Evolutionary conservation across 495 filamentous ascomycete genomes (phyloP).

Genomic region (Xanthoparmelia taractica): DNA sequence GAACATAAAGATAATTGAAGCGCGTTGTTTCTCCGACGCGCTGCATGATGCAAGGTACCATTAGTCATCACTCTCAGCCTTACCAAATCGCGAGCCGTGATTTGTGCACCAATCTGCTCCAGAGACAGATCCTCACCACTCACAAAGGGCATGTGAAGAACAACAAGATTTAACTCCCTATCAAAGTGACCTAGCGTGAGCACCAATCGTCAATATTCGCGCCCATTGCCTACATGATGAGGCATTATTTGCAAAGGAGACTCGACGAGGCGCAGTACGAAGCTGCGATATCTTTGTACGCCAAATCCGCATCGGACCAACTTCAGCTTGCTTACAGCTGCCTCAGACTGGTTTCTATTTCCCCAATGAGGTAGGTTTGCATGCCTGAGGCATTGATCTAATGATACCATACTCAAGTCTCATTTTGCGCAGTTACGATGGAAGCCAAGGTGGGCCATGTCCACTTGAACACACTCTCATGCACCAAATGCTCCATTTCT

Average conservation of each 20-base stretch:
- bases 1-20: constrained; percentile 5
- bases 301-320: no score
- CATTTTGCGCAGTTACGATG: not conserved
- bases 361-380: not conserved
- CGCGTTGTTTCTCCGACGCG: constrained; percentile 20
- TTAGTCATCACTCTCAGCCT: not conserved
- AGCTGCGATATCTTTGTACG: no score
- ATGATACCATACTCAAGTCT: not conserved
- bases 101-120: not conserved
- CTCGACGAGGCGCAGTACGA: no score
- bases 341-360: not conserved
- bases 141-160: no score
- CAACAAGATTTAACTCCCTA: no score
- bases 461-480: not conserved
- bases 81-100: not conserved
- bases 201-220: no score
- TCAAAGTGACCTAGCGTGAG: no score
- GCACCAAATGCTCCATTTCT: not conserved
- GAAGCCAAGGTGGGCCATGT: not conserved
- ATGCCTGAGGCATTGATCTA: not conserved
- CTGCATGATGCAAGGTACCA: constrained; percentile 19
- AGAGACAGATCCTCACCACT: no score
- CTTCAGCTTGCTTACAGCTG: not conserved
- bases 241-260: no score
- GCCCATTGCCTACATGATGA: no score